Conservation (phyloP, 1,139 yeast species). For the Hemisphaericaspora xylofermentans region DNA sequence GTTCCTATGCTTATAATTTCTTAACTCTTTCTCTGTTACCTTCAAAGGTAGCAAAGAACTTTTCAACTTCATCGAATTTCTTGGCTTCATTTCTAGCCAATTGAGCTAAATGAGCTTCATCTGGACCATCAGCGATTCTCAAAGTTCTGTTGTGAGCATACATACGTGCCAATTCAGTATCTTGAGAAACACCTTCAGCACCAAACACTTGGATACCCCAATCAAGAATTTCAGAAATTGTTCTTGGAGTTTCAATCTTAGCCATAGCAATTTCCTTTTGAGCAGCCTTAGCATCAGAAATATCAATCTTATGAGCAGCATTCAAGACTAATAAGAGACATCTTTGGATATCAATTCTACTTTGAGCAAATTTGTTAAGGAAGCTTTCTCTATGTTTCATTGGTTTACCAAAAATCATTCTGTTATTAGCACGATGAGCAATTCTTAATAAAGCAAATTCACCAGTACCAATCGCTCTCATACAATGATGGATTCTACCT, state of each 20-base stretch:
- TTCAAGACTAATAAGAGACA: constrained; percentile 60
- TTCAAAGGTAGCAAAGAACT: constrained; percentile 30
- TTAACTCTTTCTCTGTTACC: constrained; percentile 21
- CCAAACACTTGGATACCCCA: constrained; percentile 73
- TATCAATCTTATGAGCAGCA: constrained; percentile 67
- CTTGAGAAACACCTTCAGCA: constrained; percentile 68
- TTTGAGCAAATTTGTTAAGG: constrained; percentile 52
- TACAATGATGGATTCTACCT: constrained; percentile 74
- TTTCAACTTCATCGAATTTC: constrained; percentile 31
- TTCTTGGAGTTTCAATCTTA: constrained; percentile 65
- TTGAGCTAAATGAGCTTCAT: constrained; percentile 67
- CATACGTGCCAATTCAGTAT: constrained; percentile 58
- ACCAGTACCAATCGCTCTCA: constrained; percentile 68
- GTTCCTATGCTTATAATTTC: constrained; percentile 34
- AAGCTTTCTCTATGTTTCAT: constrained; percentile 56
- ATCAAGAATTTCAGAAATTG: constrained; percentile 53
- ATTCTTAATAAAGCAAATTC: constrained; percentile 57
- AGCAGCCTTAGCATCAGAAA: constrained; percentile 55
- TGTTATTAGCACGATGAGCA: constrained; percentile 53
- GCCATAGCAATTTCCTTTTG: constrained; percentile 65
- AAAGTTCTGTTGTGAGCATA: constrained; percentile 60
- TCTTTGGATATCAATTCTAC: constrained; percentile 56
- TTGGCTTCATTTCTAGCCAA: constrained; percentile 51
- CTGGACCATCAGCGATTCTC: constrained; percentile 75
- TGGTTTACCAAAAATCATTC: constrained; percentile 58